Base-by-base conservation (phyloP, 305 asterid species). In the Plantago lanceolata region DNA sequence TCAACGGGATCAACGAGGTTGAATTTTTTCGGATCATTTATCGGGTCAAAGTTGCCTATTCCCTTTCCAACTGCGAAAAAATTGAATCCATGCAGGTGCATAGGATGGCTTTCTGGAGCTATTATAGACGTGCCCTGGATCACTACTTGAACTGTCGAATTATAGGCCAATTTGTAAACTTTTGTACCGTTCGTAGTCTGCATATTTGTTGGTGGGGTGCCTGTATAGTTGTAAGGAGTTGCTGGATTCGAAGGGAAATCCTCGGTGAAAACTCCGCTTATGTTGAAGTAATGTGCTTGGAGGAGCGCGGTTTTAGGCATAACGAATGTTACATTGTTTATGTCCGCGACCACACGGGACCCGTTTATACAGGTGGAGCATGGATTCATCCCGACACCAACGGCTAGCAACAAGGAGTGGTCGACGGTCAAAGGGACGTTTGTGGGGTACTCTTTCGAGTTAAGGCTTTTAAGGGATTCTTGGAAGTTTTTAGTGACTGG, bases 1-100 rank as follows among this genome's bases (percentile, higher is more conserved):
- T 86, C 94, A 40, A 82, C 88, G 12, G 94, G 90, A 68, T 86
- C 94, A 28, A 71, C 78, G 1, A 84, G 84, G 33, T 84, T 84
- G 72, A 84, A 84, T 1, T 64, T 69, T 18, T 70, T 64, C n/a
- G 79, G 69, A 59, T 84, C 88, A 50, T 64, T 71, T 2, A 54
- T 58, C 45, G 84, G 77, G 57, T 84, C 64, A 17, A 76, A 84
- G 61, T 86, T 84, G 1, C 88, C 89, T 33, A 18, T 1, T 31
- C 95, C 91, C 18, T 43, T 84, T 14, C 95, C 89, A 18, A 84
- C 75, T 29, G 29, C 83, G 53, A 79, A 84, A 73, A 86, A 86
- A 70, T 86, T 84, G 62, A 64, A 75, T 8, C 94, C 94, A 8
- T 85, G 94, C 57, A 85, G 73, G 74, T 85, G 89, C 53, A 85